Evolutionary conservation across 1,139 yeast species (phyloP), one percentile per base, ranked within the genome.

Genomic region (Diutina siamensis): DNA sequence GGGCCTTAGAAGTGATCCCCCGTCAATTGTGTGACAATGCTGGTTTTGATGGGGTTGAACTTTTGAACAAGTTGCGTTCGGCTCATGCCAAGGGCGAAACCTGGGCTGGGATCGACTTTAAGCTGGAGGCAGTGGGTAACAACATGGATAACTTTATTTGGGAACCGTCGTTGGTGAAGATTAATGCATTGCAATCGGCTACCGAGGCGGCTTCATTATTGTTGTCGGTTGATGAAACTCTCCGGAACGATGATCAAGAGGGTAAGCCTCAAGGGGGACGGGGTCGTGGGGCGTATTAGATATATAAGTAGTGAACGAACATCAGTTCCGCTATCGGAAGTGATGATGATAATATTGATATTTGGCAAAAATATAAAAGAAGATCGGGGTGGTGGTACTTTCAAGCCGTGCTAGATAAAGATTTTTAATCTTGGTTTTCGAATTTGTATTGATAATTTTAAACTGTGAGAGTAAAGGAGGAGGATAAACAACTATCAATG

Each of bases 1-100:
- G 84, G 57, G 95, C 97, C 0, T 72, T 92, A 49, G 99, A 94
- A 65, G 82, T 92, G 33, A 89, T 92, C 56, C 99, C 99, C 52
- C 83, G 97, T 62, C 98, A 92, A 61, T 72, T 92, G 54, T 89
- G 97, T 70, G 98, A 92, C 60, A 92, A 92, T 62, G 98, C 96
- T 15, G 99, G 99, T 8, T 83, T 94, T 56, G 98, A 92, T 62
- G 94, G 95, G 20, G 86, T 95, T 35, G 98, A 92, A 60, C 70
- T 92, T 50, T 77, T 92, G 55, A 94, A 92, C 64, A 80, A 83
- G 59, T 72, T 92, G 58, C 80, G 99, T 66, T 84, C 94, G 75
- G 83, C 86, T 36, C 98, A 92, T 60, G 94, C 95, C 46, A 84
- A 84, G 62, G 97, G 96, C 49, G 95, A 89, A 57, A 71, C 68